phyloP scores from a whole-genome alignment of 1,139 yeast species.

The Suhomyces taliae region DNA sequence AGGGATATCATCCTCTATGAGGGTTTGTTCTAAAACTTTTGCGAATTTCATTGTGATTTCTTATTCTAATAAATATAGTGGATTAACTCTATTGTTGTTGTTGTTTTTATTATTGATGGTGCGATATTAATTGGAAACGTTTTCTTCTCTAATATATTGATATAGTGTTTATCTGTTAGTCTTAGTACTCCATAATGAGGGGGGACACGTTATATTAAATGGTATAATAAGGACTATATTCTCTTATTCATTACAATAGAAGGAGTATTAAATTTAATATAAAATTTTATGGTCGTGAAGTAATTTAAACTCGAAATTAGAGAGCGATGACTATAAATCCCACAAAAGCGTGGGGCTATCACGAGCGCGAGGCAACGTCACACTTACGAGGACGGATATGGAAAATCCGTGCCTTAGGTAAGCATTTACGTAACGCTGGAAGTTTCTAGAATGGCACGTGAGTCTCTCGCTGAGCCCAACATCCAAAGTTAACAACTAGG shows the following conservation, averaged over 20 bases:
- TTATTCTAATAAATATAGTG: not conserved
- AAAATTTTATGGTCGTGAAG: too few relatives aligned
- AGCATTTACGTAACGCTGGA: not conserved
- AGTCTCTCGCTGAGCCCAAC: not conserved
- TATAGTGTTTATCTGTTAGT: too few relatives aligned
- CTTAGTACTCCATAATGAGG: not conserved
- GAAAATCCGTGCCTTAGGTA: not conserved
- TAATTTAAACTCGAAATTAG: too few relatives aligned
- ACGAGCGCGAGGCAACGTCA: not conserved
- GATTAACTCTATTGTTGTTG: not conserved
- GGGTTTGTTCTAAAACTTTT: constrained; percentile 62
- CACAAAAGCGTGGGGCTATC: not conserved
- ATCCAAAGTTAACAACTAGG: not conserved
- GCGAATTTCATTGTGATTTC: constrained; percentile 62
- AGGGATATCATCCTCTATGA: constrained; percentile 62
- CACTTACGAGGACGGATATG: not conserved
- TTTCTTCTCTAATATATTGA: not conserved
- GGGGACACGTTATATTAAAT: not conserved
- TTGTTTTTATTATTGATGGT: not conserved
- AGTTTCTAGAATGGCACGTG: constrained; percentile 7
- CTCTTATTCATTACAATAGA: not conserved
- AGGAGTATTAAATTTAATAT: too few relatives aligned
- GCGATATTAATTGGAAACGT: not conserved
- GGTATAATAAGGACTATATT: not conserved
- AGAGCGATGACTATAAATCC: not conserved